Base-by-base conservation (phyloP, 2,329 filamentous ascomycete genomes). In the Colletotrichum spinosum region DNA sequence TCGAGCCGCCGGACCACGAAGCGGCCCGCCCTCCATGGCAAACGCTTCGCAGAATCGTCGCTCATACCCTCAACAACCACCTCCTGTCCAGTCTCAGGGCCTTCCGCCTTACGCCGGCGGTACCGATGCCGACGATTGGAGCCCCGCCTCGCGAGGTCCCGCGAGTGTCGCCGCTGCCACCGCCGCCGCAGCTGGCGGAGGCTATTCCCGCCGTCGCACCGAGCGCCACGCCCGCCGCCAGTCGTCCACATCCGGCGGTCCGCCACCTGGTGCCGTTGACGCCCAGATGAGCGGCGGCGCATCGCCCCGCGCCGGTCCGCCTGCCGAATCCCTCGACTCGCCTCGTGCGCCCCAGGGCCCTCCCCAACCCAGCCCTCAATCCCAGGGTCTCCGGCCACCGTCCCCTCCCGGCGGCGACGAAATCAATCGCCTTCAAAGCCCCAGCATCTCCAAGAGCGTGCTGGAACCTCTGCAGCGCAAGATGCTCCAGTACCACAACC, bases 391-490 rank as follows among this genome's bases (percentile, higher is more conserved):
- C 4, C 60, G 55, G 37, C 55, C 60, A 2, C 52, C 60, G 2
- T 55, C 65, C 3, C 55, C 60, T 8, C 60, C 60, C 6, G 34
- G 13, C 17, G 46, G 17, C 13, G 37, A 60, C 17, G 58, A 70
- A 49, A 79, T 83, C 72, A 74, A 74, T 67, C 80, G 80, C n/a
- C 74, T 83, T 61, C 77, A 81, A 67, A 81, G 78, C 65, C 80
- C 80, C 15, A 80, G 76, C 70, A 77, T 83, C 54, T 70, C 76
- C 56, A 75, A 79, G 66, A 80, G 74, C 68, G 80, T 83, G 61
- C 77, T 83, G 39, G 78, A 80, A 65, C 80, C 80, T 6, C 79
- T 83, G 0, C 78, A 81, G 65, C 74, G 76, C 55, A 83, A 83
- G 72, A 78, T 82, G 46, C 72, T 73, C 52, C 79, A 83, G 75